These are phyloP conservation scores for Pseudonitzschia multistriata DNA, from an alignment of 108 stramenopile species.

Conservation along the genomic window DNA sequence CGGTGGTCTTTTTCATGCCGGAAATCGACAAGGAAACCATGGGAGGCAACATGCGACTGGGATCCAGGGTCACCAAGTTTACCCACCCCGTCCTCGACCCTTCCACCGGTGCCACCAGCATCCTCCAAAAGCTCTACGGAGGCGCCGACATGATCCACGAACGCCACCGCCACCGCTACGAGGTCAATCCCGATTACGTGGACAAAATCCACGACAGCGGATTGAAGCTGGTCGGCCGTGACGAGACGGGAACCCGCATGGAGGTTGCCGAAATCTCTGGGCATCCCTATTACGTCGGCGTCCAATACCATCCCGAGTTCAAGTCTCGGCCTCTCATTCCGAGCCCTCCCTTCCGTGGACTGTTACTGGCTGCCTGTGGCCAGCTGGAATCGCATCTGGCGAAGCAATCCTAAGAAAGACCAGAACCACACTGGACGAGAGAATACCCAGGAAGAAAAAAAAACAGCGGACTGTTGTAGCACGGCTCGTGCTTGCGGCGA, in stretches of 20 bases:
- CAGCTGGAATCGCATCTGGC: constrained; percentile 61
- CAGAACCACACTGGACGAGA: too few species aligned
- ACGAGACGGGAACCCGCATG: constrained; percentile 93
- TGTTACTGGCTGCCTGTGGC: constrained; percentile 86
- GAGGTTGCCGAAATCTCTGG: constrained; percentile 95
- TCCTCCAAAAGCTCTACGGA: constrained; percentile 76
- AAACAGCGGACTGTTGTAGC: too few species aligned
- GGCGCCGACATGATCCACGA: constrained; percentile 71
- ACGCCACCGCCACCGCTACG: constrained; percentile 99
- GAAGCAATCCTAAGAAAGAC: background rate
- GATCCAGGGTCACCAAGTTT: constrained; percentile 87
- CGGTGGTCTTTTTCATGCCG: constrained; percentile 98
- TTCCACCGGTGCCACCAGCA: constrained; percentile 38
- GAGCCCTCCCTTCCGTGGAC: constrained; percentile 94
- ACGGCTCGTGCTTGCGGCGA: too few species aligned
- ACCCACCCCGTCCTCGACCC: constrained; percentile 55
- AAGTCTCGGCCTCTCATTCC: constrained; percentile 93
- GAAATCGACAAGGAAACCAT: constrained; percentile 95
- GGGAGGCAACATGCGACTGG: constrained; percentile 99
- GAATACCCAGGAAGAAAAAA: too few species aligned
- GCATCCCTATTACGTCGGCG: constrained; percentile 97
- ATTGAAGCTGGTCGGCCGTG: constrained; percentile 92
- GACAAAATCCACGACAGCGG: constrained; percentile 85
- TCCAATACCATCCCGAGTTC: constrained; percentile 99
- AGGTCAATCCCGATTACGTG: constrained; percentile 98